Conservation (phyloP, 345 rosid genomes). For the Raphanus sativus region DNA sequence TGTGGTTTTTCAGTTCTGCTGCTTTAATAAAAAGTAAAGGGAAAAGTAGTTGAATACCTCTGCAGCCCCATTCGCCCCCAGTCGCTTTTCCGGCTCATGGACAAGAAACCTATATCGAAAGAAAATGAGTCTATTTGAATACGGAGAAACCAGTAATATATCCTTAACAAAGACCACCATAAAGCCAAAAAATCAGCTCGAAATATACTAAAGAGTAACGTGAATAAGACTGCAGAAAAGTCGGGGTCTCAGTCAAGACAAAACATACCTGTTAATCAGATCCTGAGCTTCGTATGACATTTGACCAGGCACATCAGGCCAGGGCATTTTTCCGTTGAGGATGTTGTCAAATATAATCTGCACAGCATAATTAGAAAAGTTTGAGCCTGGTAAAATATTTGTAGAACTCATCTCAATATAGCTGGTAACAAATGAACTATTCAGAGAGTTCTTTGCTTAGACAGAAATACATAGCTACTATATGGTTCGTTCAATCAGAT, state of each 20-base stretch:
- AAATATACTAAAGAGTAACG: no score
- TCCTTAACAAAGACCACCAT: not conserved
- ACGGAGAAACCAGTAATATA: not conserved
- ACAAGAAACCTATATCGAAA: constrained; percentile 56
- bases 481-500: constrained; percentile 4
- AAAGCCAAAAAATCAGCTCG: no score
- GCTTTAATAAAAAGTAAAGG: not conserved
- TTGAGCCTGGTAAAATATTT: constrained; percentile 4
- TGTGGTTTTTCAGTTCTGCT: not conserved
- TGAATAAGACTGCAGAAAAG: no score
- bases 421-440: constrained; percentile 1
- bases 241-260: not conserved
- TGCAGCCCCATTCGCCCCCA: constrained; percentile 69
- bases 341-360: constrained; percentile 83
- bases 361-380: constrained; percentile 19
- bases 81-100: constrained; percentile 62
- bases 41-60: constrained; percentile 50
- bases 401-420: not conserved
- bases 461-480: not conserved
- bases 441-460: constrained; percentile 7
- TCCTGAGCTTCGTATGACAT: constrained; percentile 83
- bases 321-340: constrained; percentile 71
- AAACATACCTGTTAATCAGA: constrained; percentile 68
- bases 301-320: constrained; percentile 67
- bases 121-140: constrained; percentile 14